Evolutionary conservation across 768 basidiomycete genomes (phyloP).

Genomic region (Tephrocybe sp.): DNA sequence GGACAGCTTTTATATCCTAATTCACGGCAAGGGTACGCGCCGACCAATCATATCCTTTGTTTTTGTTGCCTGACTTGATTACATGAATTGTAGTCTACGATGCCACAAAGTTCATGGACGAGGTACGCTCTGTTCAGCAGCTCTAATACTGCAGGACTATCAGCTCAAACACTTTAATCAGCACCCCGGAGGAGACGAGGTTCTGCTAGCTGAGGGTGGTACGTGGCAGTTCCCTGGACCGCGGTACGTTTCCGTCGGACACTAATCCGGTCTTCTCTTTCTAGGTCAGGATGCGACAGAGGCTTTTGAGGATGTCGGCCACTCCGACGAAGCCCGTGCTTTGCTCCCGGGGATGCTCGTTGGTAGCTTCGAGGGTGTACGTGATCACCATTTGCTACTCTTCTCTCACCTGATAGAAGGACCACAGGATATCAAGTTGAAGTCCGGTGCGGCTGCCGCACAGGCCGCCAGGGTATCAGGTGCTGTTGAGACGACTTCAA

Average conservation of each 20-base stretch:
- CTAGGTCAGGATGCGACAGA: slow-evolving; percentile 94
- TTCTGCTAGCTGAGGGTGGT: slow-evolving; percentile 91
- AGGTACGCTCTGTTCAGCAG: slow-evolving; percentile 48
- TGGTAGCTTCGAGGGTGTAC: slow-evolving; percentile 74
- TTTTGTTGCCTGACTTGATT: slow-evolving; percentile 31
- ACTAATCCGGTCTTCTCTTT: slow-evolving; percentile 12
- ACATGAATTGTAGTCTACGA: slow-evolving; percentile 71
- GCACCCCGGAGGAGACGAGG: slow-evolving; percentile 99
- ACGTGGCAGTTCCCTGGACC: slow-evolving; percentile 34
- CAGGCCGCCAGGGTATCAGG: slow-evolving; percentile 44
- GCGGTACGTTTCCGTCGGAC: slow-evolving; percentile 5
- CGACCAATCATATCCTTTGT: slow-evolving; percentile 34
- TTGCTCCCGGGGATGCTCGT: slow-evolving; percentile 78
- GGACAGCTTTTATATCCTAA: slow-evolving; percentile 77
- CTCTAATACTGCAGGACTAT: not conserved
- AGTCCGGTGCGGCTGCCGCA: slow-evolving; percentile 48
- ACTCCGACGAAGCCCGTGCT: slow-evolving; percentile 95
- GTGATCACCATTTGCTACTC: slow-evolving; percentile 39
- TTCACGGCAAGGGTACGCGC: slow-evolving; percentile 77
- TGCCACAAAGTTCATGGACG: slow-evolving; percentile 91
- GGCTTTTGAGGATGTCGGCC: slow-evolving; percentile 98
- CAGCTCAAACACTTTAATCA: slow-evolving; percentile 24
- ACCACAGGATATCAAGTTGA: slow-evolving; percentile 51
- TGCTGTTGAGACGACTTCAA: slow-evolving; percentile 68
- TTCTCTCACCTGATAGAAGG: slow-evolving; percentile 8